A percentile compares a stretch with the other conserved stretches of the same genome.
These are phyloP conservation scores for Solanum sejunctum DNA, from an alignment of 257 asterid species.

Conservation along the genomic window DNA sequence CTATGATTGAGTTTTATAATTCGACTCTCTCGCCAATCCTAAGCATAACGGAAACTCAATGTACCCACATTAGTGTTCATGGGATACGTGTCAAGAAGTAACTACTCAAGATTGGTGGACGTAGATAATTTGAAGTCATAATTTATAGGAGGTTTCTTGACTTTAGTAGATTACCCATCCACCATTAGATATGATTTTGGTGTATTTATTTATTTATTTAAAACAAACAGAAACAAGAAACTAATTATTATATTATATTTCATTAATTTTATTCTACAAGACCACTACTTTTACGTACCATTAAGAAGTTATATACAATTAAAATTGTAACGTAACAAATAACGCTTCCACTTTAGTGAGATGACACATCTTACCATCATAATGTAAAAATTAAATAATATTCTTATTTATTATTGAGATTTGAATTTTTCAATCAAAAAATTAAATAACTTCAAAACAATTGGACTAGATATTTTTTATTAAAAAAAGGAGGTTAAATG, in stretches of 20 bases:
- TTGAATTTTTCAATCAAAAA: not conserved
- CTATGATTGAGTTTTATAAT: fast-evolving
- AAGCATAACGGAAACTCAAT: not conserved
- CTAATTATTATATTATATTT: not conserved
- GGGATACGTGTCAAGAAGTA: not conserved
- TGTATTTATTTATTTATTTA: not conserved
- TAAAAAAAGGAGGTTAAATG: not conserved
- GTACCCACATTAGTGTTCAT: not conserved
- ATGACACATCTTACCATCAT: not conserved
- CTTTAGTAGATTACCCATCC: constrained; percentile 1
- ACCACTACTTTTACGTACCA: not conserved
- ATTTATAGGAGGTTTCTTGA: not conserved
- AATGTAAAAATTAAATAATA: not conserved
- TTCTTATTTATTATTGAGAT: not conserved
- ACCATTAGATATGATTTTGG: not conserved
- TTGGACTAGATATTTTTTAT: too few relatives aligned
- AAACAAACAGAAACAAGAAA: not conserved
- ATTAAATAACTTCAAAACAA: not conserved
- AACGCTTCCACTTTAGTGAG: not conserved
- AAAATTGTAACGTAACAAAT: not conserved
- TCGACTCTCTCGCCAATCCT: fast-evolving
- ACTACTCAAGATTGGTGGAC: not conserved
- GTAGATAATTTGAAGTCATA: not conserved
- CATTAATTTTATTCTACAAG: not conserved
- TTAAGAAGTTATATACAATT: not conserved